Evolutionary conservation across 148 eudicot genomes (phyloP), one percentile per base, ranked within the genome.

Genomic region (Cornus suecica): DNA sequence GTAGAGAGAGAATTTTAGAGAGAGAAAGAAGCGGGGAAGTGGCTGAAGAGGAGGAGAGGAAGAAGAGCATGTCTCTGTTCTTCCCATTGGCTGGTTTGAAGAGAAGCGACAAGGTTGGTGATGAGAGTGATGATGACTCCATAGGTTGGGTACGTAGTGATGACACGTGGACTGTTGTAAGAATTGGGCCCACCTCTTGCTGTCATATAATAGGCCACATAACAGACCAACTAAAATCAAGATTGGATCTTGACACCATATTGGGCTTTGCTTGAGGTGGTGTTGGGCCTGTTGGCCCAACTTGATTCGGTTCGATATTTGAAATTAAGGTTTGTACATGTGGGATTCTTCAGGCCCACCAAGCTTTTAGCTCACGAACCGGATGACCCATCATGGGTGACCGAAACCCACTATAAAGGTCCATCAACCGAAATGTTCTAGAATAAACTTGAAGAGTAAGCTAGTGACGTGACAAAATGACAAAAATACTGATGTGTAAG

Each of bases 1-100:
- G 79, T 56, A 69, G 70, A 60, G 82, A 62, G 69, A 76, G 77
- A 26, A 74, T 31, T 77, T 80, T 89, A 65, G 84, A 65, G 83
- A 80, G 62, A 45, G 72, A 34, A 32, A 80, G 58, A 22, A 29
- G 71, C 34, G n/a, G 84, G 60, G 25, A 74, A 13, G 78, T 41
- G 42, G 8, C 42, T 23, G 70, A 23, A 3, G 54, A 16, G 13
- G 83, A 67, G 27, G 80, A 68, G 73, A 83, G 54, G 41, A 70
- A 71, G 16, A 78, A 69, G 74, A 80, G 84, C 91, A 89, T 89
- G 65, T 65, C 74, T 70, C 15, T 56, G 66, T 77, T n/a, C 18
- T 78, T 74, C 75, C 75, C 77, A 51, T 81, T 34, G 76, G 75
- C 60, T 58, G 68, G 70, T 25, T 34, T 41, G 67, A 42, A 20